Base-by-base conservation (phyloP, 1,139 yeast species). In the Hansenula sp. region DNA sequence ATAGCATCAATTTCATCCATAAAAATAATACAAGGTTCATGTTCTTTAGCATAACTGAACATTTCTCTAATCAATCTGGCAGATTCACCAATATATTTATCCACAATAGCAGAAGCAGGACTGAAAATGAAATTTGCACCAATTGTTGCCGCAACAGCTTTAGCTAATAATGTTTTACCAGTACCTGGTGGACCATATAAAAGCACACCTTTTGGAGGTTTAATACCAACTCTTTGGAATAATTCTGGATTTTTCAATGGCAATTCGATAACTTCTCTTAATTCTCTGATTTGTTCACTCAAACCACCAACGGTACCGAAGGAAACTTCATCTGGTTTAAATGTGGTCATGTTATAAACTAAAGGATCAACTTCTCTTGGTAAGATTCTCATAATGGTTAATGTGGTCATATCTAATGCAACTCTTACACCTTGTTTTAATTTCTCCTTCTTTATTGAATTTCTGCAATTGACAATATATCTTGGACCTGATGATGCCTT, bases 1-100 rank as follows among this genome's bases (percentile, higher is more conserved):
- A 94, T 94, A 41, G 99, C 98, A 70, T 94, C 99, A 47, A 94
- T 82, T 72, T 94, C 99, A 70, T 94, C 99, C 97, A 94, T 90
- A 62, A 94, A 94, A 52, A 94, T 94, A 61, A 94, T 92, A 68
- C 98, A 94, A 17, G 99, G 99, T 60, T 87, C 97, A 62, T 94
- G 97, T 60, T 92, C 98, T 62, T 82, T 89, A 39, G 99, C 99
- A 65, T 94, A 94, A 39, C 95, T 86, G 69, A 94, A 94, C 98
- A 94, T 92, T 65, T 94, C 99, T 68, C 99, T 80, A 52, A 94
- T 89, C 60, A 94, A 77, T 59, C 98, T 79, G 1, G 98, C 97
- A 21, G 95, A 84, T 65, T 94, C 99, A 58, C 99, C 99, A 60
- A 94, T 94, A 66, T 94, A 94, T 66, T 94, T 94, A 66, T 94